Base-by-base conservation (phyloP, 1,284 basidiomycete species). In the Ustilago esculenta region DNA sequence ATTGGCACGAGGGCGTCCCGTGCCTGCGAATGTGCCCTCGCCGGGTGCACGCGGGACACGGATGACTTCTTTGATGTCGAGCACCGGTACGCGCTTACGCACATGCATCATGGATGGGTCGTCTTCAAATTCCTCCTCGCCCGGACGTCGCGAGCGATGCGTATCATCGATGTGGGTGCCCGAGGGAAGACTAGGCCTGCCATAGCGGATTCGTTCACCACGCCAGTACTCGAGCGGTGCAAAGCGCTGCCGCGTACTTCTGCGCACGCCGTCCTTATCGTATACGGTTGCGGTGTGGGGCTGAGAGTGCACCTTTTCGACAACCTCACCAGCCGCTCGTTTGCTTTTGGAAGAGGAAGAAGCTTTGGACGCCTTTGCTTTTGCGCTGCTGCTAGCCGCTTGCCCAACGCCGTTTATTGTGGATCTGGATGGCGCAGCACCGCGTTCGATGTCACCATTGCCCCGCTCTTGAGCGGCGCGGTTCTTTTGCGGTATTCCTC, bases 181-280 rank as follows among this genome's bases (percentile, higher is more conserved):
- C 30, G n/a, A 42, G 14, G 57, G 66, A n/a, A 65, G 53, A 35
- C 74, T 63, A 5, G 80, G 73, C 3, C 77, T 66, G 9, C 84
- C 50, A 74, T 93, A 97, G 7, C 94, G 88, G 23, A 92, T 87
- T 63, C 89, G 90, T 82, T 98, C 95, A 68, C 89, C 88, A n/a
- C 92, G 87, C 96, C 96, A 98, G 84, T 86, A 96, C 35, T 92
- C 90, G 24, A 98, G 85, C 2, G 95, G 96, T 42, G 85, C 84
- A 74, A 88, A 89, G 14, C 89, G 88, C 50, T 87, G 85, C 18
- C 94, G 88, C 43, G 85, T 85, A 27, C 91, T 89, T 41, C 91
- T 88, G 8, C 94, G 89, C 3, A 91, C 84, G 27, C 90, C 91
- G 17, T 88, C 85, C 8, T 76, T 74, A 56, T 74, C 69, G 33